Conservation (phyloP, 352 stramenopile species). For the Hyphochytrium catenoides region DNA sequence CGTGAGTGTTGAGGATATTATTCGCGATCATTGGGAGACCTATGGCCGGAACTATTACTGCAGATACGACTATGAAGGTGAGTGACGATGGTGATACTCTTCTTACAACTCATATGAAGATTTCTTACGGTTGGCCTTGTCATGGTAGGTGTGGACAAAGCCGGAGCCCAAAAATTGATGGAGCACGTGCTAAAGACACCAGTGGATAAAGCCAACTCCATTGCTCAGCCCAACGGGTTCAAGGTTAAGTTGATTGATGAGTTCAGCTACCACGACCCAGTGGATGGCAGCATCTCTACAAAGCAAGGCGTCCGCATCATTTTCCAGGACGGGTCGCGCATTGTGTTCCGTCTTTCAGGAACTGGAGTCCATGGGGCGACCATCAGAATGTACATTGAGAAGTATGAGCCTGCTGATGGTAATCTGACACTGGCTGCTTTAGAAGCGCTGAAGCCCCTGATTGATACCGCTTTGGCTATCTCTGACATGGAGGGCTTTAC, state of each 20-base stretch:
- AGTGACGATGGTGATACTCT: too few species aligned
- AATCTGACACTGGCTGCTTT: conserved; percentile 51
- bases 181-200: conserved; percentile 44
- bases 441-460: conserved; percentile 57
- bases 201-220: conserved; percentile 36
- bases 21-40: conserved; percentile 83
- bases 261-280: conserved; percentile 95
- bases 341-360: conserved; percentile 92
- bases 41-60: conserved; percentile 98
- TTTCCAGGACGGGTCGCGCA: conserved; percentile 78
- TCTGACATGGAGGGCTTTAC: conserved; percentile 77
- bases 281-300: conserved; percentile 81
- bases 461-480: conserved; percentile 70
- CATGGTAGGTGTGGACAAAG: conserved; percentile 83
- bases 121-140: too few species aligned
- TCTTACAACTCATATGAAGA: too few species aligned
- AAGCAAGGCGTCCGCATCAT: conserved; percentile 91
- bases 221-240: conserved; percentile 41
- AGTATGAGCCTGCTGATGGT: conserved; percentile 76
- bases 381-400: conserved; percentile 98
- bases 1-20: conserved; percentile 85
- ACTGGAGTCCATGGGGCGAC: conserved; percentile 90
- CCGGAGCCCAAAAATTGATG: conserved; percentile 29
- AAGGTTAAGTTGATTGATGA: conserved; percentile 73
- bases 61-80: conserved; percentile 98